Conservation (phyloP, 257 asterid genomes). For the Nicotiana sylvestris region DNA sequence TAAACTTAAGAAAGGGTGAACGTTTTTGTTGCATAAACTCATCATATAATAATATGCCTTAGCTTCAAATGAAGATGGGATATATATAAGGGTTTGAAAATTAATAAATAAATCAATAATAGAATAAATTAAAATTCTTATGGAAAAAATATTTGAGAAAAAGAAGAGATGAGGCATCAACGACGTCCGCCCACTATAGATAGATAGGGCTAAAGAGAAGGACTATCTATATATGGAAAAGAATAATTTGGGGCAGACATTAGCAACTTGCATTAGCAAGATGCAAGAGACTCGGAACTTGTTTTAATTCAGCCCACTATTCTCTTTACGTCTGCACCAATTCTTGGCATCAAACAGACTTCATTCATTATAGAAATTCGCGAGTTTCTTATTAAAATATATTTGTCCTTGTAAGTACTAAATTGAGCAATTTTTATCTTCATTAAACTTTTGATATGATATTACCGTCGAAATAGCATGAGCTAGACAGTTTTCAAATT, state of each 20-base stretch:
- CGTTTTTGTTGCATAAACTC: slow-evolving; percentile 18
- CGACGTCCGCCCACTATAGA: slow-evolving; percentile 23
- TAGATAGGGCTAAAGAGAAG: slow-evolving; percentile 5
- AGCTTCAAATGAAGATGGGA: neutral
- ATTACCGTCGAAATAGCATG: no score
- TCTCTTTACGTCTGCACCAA: neutral
- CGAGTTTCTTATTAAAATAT: neutral
- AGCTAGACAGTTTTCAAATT: no score
- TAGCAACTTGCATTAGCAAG: no score
- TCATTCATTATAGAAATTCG: neutral
- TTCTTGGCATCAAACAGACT: neutral
- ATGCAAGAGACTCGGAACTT: neutral
- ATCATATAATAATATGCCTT: neutral
- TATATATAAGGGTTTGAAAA: slow-evolving; percentile 1
- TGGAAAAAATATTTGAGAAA: neutral
- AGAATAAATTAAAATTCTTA: no score
- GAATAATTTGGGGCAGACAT: neutral
- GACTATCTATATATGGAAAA: neutral
- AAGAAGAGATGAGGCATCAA: slow-evolving; percentile 21
- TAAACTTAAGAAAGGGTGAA: neutral
- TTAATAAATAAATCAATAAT: neutral
- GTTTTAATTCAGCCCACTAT: neutral
- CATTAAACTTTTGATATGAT: no score
- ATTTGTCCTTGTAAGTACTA: no score
- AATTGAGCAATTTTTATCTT: no score